phyloP scores from a whole-genome alignment of 2,329 filamentous ascomycete species.

The Fusarium sp. region DNA sequence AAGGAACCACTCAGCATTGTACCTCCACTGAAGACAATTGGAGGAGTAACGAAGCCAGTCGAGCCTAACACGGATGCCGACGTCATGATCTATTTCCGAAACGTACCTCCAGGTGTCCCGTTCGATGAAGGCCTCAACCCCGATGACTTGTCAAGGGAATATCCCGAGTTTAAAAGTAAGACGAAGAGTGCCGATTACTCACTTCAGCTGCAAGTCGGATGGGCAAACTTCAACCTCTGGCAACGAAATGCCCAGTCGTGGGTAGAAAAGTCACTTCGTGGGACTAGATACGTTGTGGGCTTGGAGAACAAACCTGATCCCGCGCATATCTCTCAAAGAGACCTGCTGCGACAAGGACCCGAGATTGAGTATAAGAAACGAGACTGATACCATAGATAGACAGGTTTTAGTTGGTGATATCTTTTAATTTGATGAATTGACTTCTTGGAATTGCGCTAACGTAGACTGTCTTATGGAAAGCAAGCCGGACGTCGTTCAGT shows the following conservation, averaged over 20 bases:
- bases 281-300: not conserved
- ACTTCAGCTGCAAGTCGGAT: not conserved
- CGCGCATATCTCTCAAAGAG: not conserved
- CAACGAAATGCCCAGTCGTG: not conserved
- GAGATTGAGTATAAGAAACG: no score
- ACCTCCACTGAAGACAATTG: not conserved
- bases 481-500: no score
- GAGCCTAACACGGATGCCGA: not conserved
- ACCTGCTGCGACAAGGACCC: not conserved
- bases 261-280: not conserved
- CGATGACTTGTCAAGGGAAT: not conserved
- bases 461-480: no score
- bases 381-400: no score
- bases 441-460: no score
- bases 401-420: no score
- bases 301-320: not conserved
- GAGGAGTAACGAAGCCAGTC: no score
- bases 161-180: not conserved
- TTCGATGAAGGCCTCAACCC: slow-evolving; percentile 8
- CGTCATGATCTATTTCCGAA: slow-evolving; percentile 10
- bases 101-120: slow-evolving; percentile 1
- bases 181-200: slow-evolving; percentile 14
- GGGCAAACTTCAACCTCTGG: slow-evolving; percentile 5
- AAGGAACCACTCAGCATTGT: not conserved
- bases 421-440: no score